A percentile compares a stretch with the other conserved stretches of the same genome.
These are phyloP conservation scores for Funneliformis caledonium DNA, from an alignment of 371 early-diverging fungal species.

Conservation along the genomic window DNA sequence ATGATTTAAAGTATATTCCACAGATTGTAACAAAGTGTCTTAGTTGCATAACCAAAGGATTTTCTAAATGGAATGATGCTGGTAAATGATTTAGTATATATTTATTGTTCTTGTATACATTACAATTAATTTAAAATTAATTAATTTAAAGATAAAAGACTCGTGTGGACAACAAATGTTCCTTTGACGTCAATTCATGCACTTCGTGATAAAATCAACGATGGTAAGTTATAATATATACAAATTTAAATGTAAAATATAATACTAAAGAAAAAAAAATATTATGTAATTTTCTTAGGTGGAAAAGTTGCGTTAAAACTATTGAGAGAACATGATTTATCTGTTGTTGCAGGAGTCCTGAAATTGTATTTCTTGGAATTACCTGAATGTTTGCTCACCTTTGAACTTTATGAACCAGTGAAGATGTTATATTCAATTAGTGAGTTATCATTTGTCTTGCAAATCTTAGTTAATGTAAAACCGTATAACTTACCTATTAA, in stretches of 20 bases:
- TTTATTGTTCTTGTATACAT: not conserved
- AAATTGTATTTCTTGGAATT: slow-evolving; percentile 73
- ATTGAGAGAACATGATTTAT: slow-evolving; percentile 60
- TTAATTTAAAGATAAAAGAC: slow-evolving; percentile 43
- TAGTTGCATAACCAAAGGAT: slow-evolving; percentile 55
- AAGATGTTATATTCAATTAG: slow-evolving; percentile 65
- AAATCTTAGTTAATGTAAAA: not conserved
- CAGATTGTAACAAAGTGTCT: slow-evolving; percentile 59
- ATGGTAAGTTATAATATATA: slow-evolving; percentile 42
- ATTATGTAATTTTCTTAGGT: slow-evolving; percentile 40
- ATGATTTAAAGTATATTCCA: slow-evolving; percentile 62
- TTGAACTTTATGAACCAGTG: slow-evolving; percentile 74
- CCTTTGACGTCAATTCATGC: slow-evolving; percentile 66
- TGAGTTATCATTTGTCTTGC: slow-evolving; percentile 42
- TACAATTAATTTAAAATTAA: not conserved
- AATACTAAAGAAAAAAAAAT: not conserved
- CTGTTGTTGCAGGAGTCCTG: slow-evolving; percentile 66
- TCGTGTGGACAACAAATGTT: slow-evolving; percentile 66
- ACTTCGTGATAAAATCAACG: slow-evolving; percentile 67
- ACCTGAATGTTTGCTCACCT: slow-evolving; percentile 70
- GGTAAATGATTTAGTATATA: not conserved
- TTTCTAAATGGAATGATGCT: not conserved
- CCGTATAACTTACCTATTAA: not conserved
- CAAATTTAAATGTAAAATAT: not conserved
- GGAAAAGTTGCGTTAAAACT: slow-evolving; percentile 56